Evolutionary conservation across 768 basidiomycete species (phyloP).

Genomic region (Tricholoma matsutake): DNA sequence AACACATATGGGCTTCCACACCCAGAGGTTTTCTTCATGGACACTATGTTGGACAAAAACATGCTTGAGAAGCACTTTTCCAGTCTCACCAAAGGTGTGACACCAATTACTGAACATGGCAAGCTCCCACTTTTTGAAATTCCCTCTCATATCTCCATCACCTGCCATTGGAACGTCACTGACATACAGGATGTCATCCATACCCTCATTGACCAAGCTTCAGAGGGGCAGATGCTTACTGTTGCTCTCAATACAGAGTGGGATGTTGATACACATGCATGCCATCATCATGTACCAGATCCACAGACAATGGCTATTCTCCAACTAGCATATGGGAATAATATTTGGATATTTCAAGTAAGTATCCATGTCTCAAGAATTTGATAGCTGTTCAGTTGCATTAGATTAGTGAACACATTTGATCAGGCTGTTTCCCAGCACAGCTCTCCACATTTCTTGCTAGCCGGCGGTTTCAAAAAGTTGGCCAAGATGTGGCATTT

Average conservation of each 20-base stretch:
- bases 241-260: not conserved
- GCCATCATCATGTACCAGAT: not conserved
- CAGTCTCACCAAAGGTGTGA: not conserved
- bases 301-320: not conserved
- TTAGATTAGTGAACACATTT: not conserved
- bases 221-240: not conserved
- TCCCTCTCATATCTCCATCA: not conserved
- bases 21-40: not conserved
- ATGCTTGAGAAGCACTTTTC: not conserved
- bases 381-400: not conserved
- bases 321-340: not conserved
- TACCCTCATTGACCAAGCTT: not conserved
- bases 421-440: not conserved
- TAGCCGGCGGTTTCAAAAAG: not conserved
- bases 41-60: not conserved
- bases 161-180: not conserved
- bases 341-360: not conserved
- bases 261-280: not conserved
- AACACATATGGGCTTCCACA: not conserved
- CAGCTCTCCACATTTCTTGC: not conserved
- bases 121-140: not conserved
- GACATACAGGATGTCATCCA: not conserved
- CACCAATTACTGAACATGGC: not conserved
- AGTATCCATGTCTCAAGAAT: not conserved
- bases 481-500: not conserved